These are phyloP conservation scores for Perkinsus chesapeaki DNA, from an alignment of 169 alveolate species.

Conservation along the genomic window DNA sequence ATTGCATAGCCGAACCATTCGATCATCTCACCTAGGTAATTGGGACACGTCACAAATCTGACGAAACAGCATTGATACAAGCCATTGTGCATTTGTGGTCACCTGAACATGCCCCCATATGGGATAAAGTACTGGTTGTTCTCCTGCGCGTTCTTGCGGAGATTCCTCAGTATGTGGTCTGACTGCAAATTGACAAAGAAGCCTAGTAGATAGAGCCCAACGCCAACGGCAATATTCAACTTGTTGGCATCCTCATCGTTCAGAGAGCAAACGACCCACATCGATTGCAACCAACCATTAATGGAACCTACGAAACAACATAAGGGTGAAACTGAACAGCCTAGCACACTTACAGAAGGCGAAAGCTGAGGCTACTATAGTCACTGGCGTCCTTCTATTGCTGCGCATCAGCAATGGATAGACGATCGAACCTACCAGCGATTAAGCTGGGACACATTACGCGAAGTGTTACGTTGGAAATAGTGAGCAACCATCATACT, in stretches of 20 bases:
- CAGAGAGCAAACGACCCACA: not conserved
- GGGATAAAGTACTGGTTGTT: not conserved
- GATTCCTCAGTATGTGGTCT: not conserved
- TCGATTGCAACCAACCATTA: not conserved
- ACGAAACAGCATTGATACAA: not conserved
- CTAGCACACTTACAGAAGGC: not conserved
- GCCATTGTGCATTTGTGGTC: not conserved
- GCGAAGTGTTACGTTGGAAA: not conserved
- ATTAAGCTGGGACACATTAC: not conserved
- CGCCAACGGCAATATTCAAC: not conserved
- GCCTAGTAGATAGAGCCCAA: not conserved
- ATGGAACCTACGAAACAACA: not conserved
- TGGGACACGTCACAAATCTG: constrained; percentile 13
- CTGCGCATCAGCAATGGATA: not conserved
- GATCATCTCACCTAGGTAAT: constrained; percentile 16
- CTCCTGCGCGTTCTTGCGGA: not conserved
- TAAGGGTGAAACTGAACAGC: not conserved
- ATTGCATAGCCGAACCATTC: constrained; percentile 17
- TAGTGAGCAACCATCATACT: not conserved
- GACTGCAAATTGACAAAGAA: not conserved
- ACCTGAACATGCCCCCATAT: not conserved
- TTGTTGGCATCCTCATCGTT: not conserved
- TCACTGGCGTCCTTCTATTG: not conserved
- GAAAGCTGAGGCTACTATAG: not conserved
- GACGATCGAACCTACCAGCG: not conserved